Conservation (phyloP, 176 grass and related monocot genomes). For the Zizania latifolia region DNA sequence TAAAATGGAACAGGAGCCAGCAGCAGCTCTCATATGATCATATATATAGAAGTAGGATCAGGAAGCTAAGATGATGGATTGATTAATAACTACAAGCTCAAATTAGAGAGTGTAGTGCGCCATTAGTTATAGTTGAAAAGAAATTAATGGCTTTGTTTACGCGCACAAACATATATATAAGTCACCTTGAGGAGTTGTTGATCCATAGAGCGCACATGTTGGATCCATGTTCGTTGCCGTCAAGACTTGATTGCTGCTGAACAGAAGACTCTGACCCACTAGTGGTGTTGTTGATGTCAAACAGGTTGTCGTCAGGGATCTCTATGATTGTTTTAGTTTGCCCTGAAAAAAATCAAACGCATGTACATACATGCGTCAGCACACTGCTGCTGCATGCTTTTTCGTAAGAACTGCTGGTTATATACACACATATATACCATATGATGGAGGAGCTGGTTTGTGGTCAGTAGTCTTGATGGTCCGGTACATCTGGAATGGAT, state of each 20-base stretch:
- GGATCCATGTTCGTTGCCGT: conserved; percentile 36
- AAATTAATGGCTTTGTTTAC: background rate
- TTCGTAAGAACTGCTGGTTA: background rate
- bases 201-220: conserved; percentile 54
- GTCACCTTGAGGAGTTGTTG: conserved; percentile 76
- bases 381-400: too few species aligned
- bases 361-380: too few species aligned
- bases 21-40: conserved; percentile 13
- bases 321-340: conserved; percentile 51
- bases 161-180: too few species aligned
- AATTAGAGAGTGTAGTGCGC: background rate
- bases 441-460: conserved; percentile 48
- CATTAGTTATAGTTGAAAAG: background rate
- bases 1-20: background rate
- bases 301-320: conserved; percentile 60
- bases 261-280: conserved; percentile 65
- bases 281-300: conserved; percentile 39
- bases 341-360: conserved; percentile 38
- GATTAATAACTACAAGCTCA: background rate
- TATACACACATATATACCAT: conserved; percentile 23
- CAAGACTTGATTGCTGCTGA: conserved; percentile 44
- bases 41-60: background rate
- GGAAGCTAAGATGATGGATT: background rate
- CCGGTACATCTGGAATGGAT: conserved; percentile 95
- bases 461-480: conserved; percentile 94